phyloP scores from a whole-genome alignment of 768 basidiomycete genomes.

The Mycena epipterygia region DNA sequence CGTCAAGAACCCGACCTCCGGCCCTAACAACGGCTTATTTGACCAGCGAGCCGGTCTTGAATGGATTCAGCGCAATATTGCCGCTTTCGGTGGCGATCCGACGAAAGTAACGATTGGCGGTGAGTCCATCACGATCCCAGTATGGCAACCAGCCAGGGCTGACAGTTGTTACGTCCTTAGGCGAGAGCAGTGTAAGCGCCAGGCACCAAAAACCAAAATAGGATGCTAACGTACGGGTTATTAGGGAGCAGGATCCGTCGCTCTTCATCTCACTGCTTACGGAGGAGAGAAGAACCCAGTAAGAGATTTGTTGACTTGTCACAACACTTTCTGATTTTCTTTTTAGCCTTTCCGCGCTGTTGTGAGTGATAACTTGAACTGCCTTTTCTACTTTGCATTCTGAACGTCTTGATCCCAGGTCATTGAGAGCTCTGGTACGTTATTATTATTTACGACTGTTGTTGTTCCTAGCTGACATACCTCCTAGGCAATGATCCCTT shows the following conservation, averaged over 20 bases:
- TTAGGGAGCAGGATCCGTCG: constrained; percentile 36
- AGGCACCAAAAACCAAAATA: constrained; percentile 30
- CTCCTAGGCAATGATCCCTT: constrained; percentile 34
- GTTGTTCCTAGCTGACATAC: neutral
- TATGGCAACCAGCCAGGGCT: neutral
- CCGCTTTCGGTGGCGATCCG: constrained; percentile 45
- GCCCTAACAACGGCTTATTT: constrained; percentile 50
- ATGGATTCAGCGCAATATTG: constrained; percentile 52
- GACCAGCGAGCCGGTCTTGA: constrained; percentile 53
- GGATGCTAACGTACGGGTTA: neutral
- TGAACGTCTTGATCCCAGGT: neutral
- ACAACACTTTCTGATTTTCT: neutral
- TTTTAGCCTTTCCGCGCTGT: constrained; percentile 38
- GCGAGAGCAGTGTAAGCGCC: constrained; percentile 50
- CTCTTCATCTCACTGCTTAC: constrained; percentile 34
- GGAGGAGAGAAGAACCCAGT: constrained; percentile 37
- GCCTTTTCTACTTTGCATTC: neutral
- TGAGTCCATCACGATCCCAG: neutral
- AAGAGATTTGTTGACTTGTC: neutral
- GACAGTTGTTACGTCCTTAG: constrained; percentile 28
- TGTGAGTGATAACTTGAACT: constrained; percentile 2
- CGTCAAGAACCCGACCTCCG: constrained; percentile 38
- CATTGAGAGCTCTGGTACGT: constrained; percentile 36
- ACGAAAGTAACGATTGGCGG: constrained; percentile 44
- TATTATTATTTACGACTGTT: neutral